Evolutionary conservation across 495 filamentous ascomycete genomes (phyloP), one percentile per base, ranked within the genome.

Genomic region (Xylaria flabelliformis): DNA sequence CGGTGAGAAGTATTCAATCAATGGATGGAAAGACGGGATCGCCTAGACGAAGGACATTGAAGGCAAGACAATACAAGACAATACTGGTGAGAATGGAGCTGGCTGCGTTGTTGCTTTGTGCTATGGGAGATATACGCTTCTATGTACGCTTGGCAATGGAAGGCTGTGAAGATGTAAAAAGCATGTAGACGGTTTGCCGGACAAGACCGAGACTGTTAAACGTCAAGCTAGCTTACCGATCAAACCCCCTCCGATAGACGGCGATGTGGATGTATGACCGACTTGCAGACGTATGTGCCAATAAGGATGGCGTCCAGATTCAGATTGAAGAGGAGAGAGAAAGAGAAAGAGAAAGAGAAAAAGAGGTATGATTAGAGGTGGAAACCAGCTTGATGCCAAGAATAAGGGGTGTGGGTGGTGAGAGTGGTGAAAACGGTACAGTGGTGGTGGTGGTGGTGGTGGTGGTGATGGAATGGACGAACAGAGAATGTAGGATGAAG

Each of bases 401-500:
- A 13, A 21, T 39, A 39, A 61, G 58, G 58, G 58, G 51, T 4
- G 51, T 12, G 10, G 50, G 50, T 51, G 50, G 53, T 55, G 51
- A 15, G 8, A 21, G 51, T 29, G 24, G 12, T 55, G 51, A 21
- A 24, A 21, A 26, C 21, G 24, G 21, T 10, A 24, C 2, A 2
- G 26, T 29, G 26, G 26, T 32, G 53, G 53, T 32, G 26, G 53
- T 56, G 51, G n/a, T 29, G 26, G 26, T 29, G 26, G 26, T 32
- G 53, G 53, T 32, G 26, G 53, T 56, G 51, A 9, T 26, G 4
- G 24, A 24, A 55, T 55, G 53, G 53, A 56, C 53, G 24, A 13
- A 56, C 53, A 56, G 15, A 56, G 26, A 56, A 56, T 26, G 53
- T 56, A 21, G 50, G 50, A 53, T 53, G 50, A 53, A 51, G 50